Evolutionary conservation across 352 stramenopile species (phyloP), one percentile per base, ranked within the genome.

Genomic region (Globisporangium megalacanthum): DNA sequence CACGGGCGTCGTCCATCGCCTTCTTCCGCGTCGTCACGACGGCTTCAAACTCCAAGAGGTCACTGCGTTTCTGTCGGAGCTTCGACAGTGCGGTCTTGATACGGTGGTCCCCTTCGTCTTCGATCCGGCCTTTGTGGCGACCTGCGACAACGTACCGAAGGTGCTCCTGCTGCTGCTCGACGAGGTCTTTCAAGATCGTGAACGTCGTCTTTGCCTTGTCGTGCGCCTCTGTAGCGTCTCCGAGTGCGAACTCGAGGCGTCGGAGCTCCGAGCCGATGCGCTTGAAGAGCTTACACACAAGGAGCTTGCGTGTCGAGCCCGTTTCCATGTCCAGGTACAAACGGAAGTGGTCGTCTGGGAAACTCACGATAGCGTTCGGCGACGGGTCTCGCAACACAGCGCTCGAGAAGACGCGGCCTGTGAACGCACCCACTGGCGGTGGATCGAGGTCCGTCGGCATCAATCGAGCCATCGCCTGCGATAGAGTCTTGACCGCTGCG

Each of bases 211-310:
- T 15, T 0, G 71, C 66, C 31, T 76, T 77, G 17, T 66, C 47
- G 15, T 70, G 37, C 11, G 56, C 60, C 0, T 68, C 54, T 6
- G 47, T 8, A 1, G 59, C 59, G 15, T 48, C 58, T 15, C 62
- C 42, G 3, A 65, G 54, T 22, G 74, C 45, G 8, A 80, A 35
- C 31, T 65, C 46, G 4, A 69, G 35, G 3, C 58, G 50, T 46
- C 69, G 74, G 4, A 56, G 62, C 6, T 62, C 52, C 0, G 68
- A 78, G 17, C 68, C 73, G 29, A 79, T 68, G 6, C 70, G 64
- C 62, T 85, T 85, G 61, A 83, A 83, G 17, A 85, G 19, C 37
- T 80, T 82, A 49, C 71, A 80, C 9, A 77, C 66, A 8, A 85
- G 54, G 9, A 72, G 64, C 29, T 77, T 65, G 6, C n/a, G 46